Conservation (phyloP, 2,329 filamentous ascomycete species). For the Nigrospora sphaerica region DNA sequence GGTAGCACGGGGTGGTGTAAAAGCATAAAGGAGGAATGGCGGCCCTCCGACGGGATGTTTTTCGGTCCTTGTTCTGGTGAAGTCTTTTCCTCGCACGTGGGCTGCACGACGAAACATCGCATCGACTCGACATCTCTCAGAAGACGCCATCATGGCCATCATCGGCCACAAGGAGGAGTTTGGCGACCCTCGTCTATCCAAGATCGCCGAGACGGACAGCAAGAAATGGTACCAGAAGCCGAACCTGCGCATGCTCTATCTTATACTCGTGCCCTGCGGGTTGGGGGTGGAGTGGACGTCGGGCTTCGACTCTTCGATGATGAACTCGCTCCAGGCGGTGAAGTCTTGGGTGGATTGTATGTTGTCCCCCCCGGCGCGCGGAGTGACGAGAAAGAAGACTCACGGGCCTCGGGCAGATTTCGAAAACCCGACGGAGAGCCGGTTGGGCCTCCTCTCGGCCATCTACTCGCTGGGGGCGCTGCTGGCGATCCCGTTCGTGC, state of each 20-base stretch:
- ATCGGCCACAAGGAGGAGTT: slow-evolving; percentile 25
- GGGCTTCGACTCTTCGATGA: slow-evolving; percentile 34
- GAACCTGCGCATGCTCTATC: slow-evolving; percentile 29
- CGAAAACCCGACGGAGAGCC: slow-evolving; percentile 27
- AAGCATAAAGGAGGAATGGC: neutral
- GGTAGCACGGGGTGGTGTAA: too few species aligned
- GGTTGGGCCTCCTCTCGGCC: slow-evolving; percentile 33
- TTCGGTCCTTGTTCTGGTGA: too few species aligned
- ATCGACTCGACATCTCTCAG: too few species aligned
- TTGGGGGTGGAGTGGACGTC: slow-evolving; percentile 37
- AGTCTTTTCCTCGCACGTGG: too few species aligned
- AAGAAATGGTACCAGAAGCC: slow-evolving; percentile 32
- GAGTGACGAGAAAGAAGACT: neutral
- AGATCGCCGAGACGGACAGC: slow-evolving; percentile 26
- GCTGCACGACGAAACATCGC: neutral
- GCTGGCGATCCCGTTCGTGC: slow-evolving; percentile 33
- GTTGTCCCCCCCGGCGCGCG: neutral
- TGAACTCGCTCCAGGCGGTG: slow-evolving; percentile 34
- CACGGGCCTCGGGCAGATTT: slow-evolving; percentile 22
- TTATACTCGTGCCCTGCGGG: slow-evolving; percentile 30
- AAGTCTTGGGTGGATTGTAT: slow-evolving; percentile 28
- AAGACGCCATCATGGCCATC: slow-evolving; percentile 19
- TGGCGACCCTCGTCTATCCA: slow-evolving; percentile 24
- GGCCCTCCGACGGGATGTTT: neutral
- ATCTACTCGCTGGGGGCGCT: slow-evolving; percentile 34